Conservation (phyloP, 192 early-diverging fungal species). For the Allomyces macrogynus region DNA sequence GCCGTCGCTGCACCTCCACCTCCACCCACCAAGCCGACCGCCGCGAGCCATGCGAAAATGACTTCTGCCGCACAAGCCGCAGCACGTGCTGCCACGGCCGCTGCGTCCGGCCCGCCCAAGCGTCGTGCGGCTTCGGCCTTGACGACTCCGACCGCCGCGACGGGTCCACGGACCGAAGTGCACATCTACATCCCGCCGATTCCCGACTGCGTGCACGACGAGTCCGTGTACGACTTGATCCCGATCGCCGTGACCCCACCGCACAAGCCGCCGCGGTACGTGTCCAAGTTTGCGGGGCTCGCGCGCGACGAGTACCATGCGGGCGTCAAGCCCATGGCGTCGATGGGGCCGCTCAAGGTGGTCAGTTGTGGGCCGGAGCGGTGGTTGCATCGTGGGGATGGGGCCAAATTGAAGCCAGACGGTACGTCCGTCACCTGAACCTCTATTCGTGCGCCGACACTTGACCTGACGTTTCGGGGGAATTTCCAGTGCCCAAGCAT, state of each 20-base stretch:
- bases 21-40: too few species aligned
- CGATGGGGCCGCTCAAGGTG: constrained; percentile 27
- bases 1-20: too few species aligned
- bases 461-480: too few species aligned
- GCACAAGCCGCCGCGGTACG: constrained; percentile 18
- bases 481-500: constrained; percentile 7
- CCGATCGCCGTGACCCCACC: constrained; percentile 16
- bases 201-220: constrained; percentile 10
- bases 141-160: too few species aligned
- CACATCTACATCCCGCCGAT: constrained; percentile 14
- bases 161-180: not conserved
- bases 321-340: constrained; percentile 19
- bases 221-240: constrained; percentile 28
- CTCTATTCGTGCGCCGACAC: too few species aligned
- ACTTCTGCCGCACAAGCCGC: too few species aligned
- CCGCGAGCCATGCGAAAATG: too few species aligned
- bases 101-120: too few species aligned
- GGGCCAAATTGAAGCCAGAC: constrained; percentile 7
- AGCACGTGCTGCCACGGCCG: too few species aligned
- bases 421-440: too few species aligned
- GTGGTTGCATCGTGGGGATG: constrained; percentile 26
- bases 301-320: constrained; percentile 18
- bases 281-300: constrained; percentile 18
- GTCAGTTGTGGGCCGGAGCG: constrained; percentile 11
- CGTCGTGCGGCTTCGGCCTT: too few species aligned